A percentile compares a stretch with the other conserved stretches of the same genome.
Evolutionary conservation across 768 basidiomycete genomes (phyloP).

Genomic region (Suillus cothurnatus): DNA sequence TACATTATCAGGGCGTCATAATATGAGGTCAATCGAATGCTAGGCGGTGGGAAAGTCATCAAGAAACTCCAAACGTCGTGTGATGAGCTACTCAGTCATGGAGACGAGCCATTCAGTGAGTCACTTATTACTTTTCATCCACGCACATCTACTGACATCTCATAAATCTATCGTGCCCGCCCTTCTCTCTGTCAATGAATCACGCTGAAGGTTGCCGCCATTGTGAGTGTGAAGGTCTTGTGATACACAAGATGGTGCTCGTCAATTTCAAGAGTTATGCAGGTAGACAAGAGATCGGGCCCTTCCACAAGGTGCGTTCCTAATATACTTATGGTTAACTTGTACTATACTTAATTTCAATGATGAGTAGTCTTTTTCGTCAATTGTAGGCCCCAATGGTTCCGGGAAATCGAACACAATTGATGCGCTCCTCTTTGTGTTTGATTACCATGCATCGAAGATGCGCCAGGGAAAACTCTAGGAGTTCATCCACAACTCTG

Average conservation of each 20-base stretch:
- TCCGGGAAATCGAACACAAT: slow-evolving; percentile 99
- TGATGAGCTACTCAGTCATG: no score
- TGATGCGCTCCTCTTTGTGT: slow-evolving; percentile 95
- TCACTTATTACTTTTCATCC: no score
- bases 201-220: no score
- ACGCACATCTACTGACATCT: no score
- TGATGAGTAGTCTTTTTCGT: slow-evolving; percentile 80
- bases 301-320: slow-evolving; percentile 86
- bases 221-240: no score
- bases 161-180: no score
- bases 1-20: no score
- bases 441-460: slow-evolving; percentile 95
- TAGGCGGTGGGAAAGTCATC: no score
- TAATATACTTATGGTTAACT: not conserved
- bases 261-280: slow-evolving; percentile 98
- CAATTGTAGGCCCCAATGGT: slow-evolving; percentile 97
- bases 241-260: slow-evolving; percentile 92
- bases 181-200: no score
- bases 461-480: slow-evolving; percentile 97
- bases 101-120: no score
- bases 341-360: not conserved
- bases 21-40: no score
- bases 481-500: slow-evolving; percentile 97
- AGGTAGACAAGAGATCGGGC: slow-evolving; percentile 94
- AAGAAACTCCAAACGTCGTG: no score